These are phyloP conservation scores for Psilocybe subaeruginosa DNA, from an alignment of 768 basidiomycete genomes.

Conservation along the genomic window DNA sequence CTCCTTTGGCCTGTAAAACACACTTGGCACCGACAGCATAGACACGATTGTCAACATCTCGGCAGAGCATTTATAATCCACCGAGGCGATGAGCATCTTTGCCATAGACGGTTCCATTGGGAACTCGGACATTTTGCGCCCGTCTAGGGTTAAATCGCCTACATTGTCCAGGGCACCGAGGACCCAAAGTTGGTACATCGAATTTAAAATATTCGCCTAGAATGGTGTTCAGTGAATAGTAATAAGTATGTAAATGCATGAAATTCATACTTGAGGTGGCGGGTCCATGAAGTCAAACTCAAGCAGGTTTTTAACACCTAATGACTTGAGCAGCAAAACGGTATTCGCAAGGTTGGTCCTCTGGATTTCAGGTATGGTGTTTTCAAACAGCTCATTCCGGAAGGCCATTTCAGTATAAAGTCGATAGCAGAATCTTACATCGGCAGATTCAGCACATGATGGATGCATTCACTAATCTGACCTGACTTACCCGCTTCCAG, in stretches of 20 bases:
- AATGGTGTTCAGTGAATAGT: background rate
- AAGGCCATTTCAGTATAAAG: conserved; percentile 97
- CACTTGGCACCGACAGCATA: conserved; percentile 97
- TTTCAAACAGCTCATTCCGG: conserved; percentile 93
- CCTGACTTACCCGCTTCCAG: conserved; percentile 82
- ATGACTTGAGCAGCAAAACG: conserved; percentile 89
- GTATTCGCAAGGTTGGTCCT: conserved; percentile 98
- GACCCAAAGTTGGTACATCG: conserved; percentile 99
- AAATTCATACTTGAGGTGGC: conserved; percentile 82
- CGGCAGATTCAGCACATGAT: conserved; percentile 1
- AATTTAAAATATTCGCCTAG: conserved; percentile 95
- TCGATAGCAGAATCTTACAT: conserved; percentile 86
- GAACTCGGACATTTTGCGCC: conserved; percentile 98
- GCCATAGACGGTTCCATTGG: conserved; percentile 99
- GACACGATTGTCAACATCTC: conserved; percentile 99
- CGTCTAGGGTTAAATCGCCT: conserved; percentile 91
- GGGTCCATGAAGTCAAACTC: conserved; percentile 99
- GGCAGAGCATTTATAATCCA: conserved; percentile 89
- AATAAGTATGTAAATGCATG: background rate
- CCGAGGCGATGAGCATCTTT: conserved; percentile 96
- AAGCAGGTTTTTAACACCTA: conserved; percentile 95
- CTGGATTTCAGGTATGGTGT: conserved; percentile 98
- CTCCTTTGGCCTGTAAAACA: conserved; percentile 97
- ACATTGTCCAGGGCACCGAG: conserved; percentile 97
- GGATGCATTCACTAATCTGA: background rate